Evolutionary conservation across 805 yeast species (phyloP).

Genomic region (Candida wancherniae): DNA sequence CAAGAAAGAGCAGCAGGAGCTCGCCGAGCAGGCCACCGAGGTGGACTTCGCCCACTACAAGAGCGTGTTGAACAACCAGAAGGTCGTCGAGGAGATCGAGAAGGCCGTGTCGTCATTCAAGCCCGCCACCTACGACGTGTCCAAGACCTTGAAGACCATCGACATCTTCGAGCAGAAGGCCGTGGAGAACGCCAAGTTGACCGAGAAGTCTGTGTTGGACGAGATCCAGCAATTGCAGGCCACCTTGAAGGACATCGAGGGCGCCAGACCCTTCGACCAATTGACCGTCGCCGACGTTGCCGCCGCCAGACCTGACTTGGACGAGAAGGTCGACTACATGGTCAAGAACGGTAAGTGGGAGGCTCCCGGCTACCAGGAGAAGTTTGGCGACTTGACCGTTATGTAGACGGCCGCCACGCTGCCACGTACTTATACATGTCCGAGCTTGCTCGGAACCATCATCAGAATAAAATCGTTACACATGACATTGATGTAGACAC

Average conservation of each 20-base stretch:
- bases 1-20: constrained; percentile 68
- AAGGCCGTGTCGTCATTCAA: constrained; percentile 67
- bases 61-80: constrained; percentile 72
- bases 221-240: constrained; percentile 82
- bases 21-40: constrained; percentile 65
- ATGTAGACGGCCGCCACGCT: too few relatives aligned
- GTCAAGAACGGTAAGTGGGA: constrained; percentile 96
- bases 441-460: constrained; percentile 1
- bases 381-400: constrained; percentile 94
- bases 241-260: constrained; percentile 89
- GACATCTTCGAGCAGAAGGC: constrained; percentile 95
- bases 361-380: constrained; percentile 97
- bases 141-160: constrained; percentile 87
- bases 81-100: constrained; percentile 77
- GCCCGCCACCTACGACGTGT: constrained; percentile 80
- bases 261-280: constrained; percentile 97
- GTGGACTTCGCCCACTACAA: constrained; percentile 84
- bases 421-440: too few relatives aligned
- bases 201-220: constrained; percentile 81
- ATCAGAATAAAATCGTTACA: too few relatives aligned
- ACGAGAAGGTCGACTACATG: constrained; percentile 91
- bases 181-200: constrained; percentile 87
- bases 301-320: constrained; percentile 96
- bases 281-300: constrained; percentile 92
- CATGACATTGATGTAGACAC: too few relatives aligned